Base-by-base conservation (phyloP, 73 alveolate species). In the Paramecium sonneborni region DNA sequence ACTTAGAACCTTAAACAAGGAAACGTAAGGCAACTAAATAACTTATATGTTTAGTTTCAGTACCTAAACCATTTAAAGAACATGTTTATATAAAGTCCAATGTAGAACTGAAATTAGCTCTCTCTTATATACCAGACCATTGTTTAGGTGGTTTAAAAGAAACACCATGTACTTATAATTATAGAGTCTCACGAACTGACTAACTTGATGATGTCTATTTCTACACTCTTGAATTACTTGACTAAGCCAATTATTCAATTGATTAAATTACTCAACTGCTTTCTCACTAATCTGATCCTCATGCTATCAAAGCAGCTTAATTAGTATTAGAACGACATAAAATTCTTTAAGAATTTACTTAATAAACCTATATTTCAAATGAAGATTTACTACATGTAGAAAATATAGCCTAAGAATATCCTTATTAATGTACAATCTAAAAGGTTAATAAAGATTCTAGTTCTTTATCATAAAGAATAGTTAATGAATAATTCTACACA, bases 101-200 rank as follows among this genome's bases (percentile, higher is more conserved):
- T 30, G 89, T 76, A 23, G 89, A 76, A 23, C 67, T 76, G 9
- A 76, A 76, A 20, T 23, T 76, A 30, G 89, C 89, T 38, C 89
- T 76, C 10, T 76, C 89, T 18, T 76, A 38, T 38, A 34, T 35
- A 4, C 69, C 57, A 3, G 88, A 74, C 2, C 34, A 39, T 21
- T 74, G 88, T 39, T 24, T 74, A 6, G 88, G 88, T 6, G 57
- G 20, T 1, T 74, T 74, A n/a, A 74, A 74, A 56, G 88, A 74
- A 34, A 74, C 57, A 5, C 88, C 72, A 7, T 37, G 67, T 12
- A 39, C 89, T 1, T 76, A 38, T 30, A 39, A 39, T 18, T 76
- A 76, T 41, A 39, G 70, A 6, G 72, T 38, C 26, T 38, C 70
- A 6, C 21, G 89, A 5, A 43, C 72, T 76, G 72, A 76, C 30